Base-by-base conservation (phyloP, 495 filamentous ascomycete species). In the Neurospora sp. region DNA sequence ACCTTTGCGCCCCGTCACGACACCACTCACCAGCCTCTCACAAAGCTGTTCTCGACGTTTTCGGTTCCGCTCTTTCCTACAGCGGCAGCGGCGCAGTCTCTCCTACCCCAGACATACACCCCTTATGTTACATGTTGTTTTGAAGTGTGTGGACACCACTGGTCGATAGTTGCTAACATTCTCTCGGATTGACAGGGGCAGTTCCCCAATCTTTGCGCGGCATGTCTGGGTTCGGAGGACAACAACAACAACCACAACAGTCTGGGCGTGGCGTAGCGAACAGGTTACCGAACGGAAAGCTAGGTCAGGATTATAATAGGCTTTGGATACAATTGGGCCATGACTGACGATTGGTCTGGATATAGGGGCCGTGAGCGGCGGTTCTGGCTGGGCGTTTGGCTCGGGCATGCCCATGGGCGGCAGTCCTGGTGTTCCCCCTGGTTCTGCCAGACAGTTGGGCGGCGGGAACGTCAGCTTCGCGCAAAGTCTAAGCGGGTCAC, bases 401-500 rank as follows among this genome's bases (percentile, higher is more conserved):
- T 79, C 78, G 72, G 85, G 80, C 77, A 83, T 92, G 76, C 91
- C 92, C 70, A 90, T 93, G 86, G 89, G 91, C 69, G 89, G 89
- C 76, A 87, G 89, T 70, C 87, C 88, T 77, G 88, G 88, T 85
- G 83, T 77, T 82, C 78, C 83, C 54, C 83, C 83, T 46, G 83
- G 79, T 18, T 76, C 83, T 27, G 78, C 80, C 8, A 78, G 84
- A 72, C 87, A 79, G 90, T 89, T 84, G 82, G 91, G 81, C 79
- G 90, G 83, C 83, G 91, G 84, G 82, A 88, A 84, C 86, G 86
- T 81, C 84, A 95, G 90, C 77, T 96, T 96, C 82, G 93, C 93
- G 72, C 93, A 95, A 80, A 93, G 91, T 78, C 86, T 96, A 76
- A 89, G 89, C 74, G 91, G 89, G 16, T 93, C 92, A 16, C 93